Percentiles rank a stretch among this genome's conserved stretches.
Evolutionary conservation across 2,329 filamentous ascomycete genomes (phyloP).

Genomic region (Colletotrichum liaoningense): DNA sequence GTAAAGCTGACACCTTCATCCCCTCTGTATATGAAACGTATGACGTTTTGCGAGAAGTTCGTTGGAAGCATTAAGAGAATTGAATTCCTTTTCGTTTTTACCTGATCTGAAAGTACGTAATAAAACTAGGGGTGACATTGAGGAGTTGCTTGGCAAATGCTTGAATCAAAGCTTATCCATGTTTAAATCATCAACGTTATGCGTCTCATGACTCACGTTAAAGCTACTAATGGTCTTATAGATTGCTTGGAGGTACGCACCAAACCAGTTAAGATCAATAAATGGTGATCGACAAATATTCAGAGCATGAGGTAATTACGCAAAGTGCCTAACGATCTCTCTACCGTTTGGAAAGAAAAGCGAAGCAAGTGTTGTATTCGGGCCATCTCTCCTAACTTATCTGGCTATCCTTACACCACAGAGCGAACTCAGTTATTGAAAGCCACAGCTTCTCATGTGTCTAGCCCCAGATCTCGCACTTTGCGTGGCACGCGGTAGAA

Average conservation of each 20-base stretch:
- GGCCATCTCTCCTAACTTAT: not conserved
- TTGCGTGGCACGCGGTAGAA: not conserved
- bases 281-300: too few relatives aligned
- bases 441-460: not conserved
- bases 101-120: not conserved
- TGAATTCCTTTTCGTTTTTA: not conserved
- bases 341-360: not conserved
- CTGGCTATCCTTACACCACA: not conserved
- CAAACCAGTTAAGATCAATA: too few relatives aligned
- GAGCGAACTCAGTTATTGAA: not conserved
- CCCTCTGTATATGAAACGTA: too few relatives aligned
- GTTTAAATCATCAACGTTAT: too few relatives aligned
- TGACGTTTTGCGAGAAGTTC: not conserved
- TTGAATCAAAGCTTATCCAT: too few relatives aligned
- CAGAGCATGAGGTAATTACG: too few relatives aligned
- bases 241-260: too few relatives aligned
- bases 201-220: too few relatives aligned
- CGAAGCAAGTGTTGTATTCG: not conserved
- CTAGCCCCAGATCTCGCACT: not conserved
- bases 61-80: not conserved
- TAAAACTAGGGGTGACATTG: too few relatives aligned
- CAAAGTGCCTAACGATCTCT: not conserved
- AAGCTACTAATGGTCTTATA: too few relatives aligned
- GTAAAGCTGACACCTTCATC: not conserved
- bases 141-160: too few relatives aligned